phyloP scores from a whole-genome alignment of 352 stramenopile genomes.

The Peronospora belbahrii region DNA sequence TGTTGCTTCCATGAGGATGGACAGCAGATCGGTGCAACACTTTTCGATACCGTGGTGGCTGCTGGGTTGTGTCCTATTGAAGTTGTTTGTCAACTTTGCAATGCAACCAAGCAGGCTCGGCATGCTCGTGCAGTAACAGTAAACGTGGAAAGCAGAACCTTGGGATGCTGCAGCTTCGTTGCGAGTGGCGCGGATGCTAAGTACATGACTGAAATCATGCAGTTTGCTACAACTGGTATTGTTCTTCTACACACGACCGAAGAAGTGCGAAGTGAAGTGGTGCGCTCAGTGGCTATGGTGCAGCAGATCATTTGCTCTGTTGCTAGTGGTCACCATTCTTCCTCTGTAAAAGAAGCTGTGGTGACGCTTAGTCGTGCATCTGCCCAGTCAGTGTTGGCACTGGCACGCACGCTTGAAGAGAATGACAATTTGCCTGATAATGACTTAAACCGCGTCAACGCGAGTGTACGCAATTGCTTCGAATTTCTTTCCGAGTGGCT shows the following conservation, averaged over 20 bases:
- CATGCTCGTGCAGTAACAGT: constrained; percentile 23
- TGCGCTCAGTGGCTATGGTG: constrained; percentile 30
- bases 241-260: constrained; percentile 45
- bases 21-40: constrained; percentile 1
- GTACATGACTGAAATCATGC: constrained; percentile 31
- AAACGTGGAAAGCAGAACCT: constrained; percentile 13
- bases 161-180: constrained; percentile 8
- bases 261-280: constrained; percentile 25
- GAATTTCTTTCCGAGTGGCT: constrained; percentile 35
- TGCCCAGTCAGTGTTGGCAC: constrained; percentile 31
- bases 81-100: constrained; percentile 34
- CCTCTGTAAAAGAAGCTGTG: constrained; percentile 24
- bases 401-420: constrained; percentile 27
- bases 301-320: constrained; percentile 31
- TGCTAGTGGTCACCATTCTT: constrained; percentile 13
- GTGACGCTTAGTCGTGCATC: constrained; percentile 35
- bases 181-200: constrained; percentile 17
- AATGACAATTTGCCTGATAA: neutral
- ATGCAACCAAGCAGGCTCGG: constrained; percentile 26
- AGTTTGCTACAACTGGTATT: constrained; percentile 39
- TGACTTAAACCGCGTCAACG: constrained; percentile 13
- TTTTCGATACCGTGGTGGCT: constrained; percentile 27
- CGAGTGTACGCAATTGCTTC: constrained; percentile 24
- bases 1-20: constrained; percentile 9
- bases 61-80: constrained; percentile 39